Percentiles rank a stretch among this genome's conserved stretches.
phyloP scores from a whole-genome alignment of 805 yeast species.

The Priceomyces castillae region DNA sequence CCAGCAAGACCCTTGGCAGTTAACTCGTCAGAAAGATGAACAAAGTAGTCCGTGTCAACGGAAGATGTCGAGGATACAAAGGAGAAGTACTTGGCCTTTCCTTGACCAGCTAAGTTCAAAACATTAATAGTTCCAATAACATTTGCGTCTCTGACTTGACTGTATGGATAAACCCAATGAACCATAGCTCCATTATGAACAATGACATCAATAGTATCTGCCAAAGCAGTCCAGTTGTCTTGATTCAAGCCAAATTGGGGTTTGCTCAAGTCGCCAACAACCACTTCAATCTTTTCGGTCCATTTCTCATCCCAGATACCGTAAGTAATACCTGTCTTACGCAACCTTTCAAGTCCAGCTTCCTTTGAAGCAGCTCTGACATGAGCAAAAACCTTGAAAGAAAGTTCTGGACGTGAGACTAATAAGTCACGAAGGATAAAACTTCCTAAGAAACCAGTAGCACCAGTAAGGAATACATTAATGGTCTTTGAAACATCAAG shows the following conservation, averaged over 20 bases:
- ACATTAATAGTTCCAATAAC: conserved; percentile 86
- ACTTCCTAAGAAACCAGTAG: conserved; percentile 94
- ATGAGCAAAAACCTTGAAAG: conserved; percentile 75
- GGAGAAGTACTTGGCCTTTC: conserved; percentile 80
- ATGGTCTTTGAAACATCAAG: conserved; percentile 33
- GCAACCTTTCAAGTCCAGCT: conserved; percentile 74
- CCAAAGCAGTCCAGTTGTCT: conserved; percentile 55
- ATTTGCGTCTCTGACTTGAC: conserved; percentile 86
- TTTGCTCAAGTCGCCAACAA: conserved; percentile 77
- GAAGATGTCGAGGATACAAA: conserved; percentile 97
- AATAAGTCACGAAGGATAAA: conserved; percentile 79
- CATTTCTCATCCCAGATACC: conserved; percentile 75
- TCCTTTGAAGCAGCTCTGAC: conserved; percentile 76
- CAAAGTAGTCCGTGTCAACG: conserved; percentile 78
- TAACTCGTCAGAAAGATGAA: conserved; percentile 70
- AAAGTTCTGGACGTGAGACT: conserved; percentile 43
- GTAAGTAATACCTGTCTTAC: conserved; percentile 72
- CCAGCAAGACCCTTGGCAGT: conserved; percentile 66
- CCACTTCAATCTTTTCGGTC: conserved; percentile 58
- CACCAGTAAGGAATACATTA: conserved; percentile 87
- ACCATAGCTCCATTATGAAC: conserved; percentile 97
- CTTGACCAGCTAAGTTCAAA: conserved; percentile 69
- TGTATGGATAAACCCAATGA: conserved; percentile 97
- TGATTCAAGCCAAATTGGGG: conserved; percentile 68
- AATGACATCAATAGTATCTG: conserved; percentile 68